A percentile compares a stretch with the other conserved stretches of the same genome.
phyloP scores from a whole-genome alignment of 768 basidiomycete genomes.

The Steccherinum ochraceum region DNA sequence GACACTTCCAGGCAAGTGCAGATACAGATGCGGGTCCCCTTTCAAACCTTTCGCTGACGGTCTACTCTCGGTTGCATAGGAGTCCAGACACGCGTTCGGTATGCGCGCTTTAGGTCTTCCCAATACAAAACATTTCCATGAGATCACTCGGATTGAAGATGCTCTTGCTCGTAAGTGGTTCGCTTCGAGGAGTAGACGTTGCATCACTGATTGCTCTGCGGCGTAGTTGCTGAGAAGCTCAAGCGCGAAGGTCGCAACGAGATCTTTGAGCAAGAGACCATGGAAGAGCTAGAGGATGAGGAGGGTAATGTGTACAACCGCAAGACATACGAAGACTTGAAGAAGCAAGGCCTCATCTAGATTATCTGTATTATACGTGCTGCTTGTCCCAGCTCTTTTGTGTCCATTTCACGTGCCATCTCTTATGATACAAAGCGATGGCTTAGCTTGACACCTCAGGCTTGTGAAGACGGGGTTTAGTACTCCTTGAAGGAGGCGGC shows the following conservation, averaged over 20 bases:
- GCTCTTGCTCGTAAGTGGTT: slow-evolving; percentile 77
- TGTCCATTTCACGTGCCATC: slow-evolving; percentile 1
- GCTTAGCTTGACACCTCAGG: neutral
- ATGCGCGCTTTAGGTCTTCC: slow-evolving; percentile 97
- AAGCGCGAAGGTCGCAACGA: slow-evolving; percentile 96
- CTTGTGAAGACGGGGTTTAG: slow-evolving; percentile 12
- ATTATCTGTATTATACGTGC: slow-evolving; percentile 8
- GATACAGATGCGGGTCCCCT: neutral
- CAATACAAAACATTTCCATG: slow-evolving; percentile 98
- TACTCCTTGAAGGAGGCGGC: slow-evolving; percentile 36
- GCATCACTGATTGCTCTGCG: neutral
- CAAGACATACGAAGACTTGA: slow-evolving; percentile 96
- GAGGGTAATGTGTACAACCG: slow-evolving; percentile 98
- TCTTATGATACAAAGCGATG: neutral
- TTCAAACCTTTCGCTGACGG: neutral
- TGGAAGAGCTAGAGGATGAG: slow-evolving; percentile 97
- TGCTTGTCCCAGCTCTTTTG: neutral
- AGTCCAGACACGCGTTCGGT: slow-evolving; percentile 94
- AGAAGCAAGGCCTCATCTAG: slow-evolving; percentile 89
- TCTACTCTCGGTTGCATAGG: slow-evolving; percentile 46
- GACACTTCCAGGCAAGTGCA: slow-evolving; percentile 77
- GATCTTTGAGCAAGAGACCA: slow-evolving; percentile 87
- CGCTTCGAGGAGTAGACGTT: neutral
- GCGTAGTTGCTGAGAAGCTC: slow-evolving; percentile 91
- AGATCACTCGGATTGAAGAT: slow-evolving; percentile 96